These are phyloP conservation scores for Thielaviopsis musarum DNA, from an alignment of 2,329 filamentous ascomycete species.

Conservation along the genomic window DNA sequence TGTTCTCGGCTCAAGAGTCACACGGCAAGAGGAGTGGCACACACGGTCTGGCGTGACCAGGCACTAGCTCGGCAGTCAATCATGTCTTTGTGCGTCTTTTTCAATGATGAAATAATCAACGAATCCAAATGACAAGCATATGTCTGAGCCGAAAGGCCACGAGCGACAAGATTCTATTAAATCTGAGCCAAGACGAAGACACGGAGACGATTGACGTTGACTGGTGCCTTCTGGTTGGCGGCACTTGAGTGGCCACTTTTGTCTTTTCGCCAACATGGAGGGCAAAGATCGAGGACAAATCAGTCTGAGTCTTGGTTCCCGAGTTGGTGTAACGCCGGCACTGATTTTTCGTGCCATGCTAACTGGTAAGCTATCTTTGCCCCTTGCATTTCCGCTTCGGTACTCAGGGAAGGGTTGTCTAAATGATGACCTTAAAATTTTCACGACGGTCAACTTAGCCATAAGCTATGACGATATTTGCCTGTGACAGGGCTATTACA, in stretches of 20 bases:
- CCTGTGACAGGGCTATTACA: conserved; percentile 27
- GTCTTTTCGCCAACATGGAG: neutral
- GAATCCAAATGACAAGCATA: conserved; percentile 83
- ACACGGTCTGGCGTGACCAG: neutral
- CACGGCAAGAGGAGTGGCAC: neutral
- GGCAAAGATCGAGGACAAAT: neutral
- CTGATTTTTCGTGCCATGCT: neutral
- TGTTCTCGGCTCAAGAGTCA: neutral
- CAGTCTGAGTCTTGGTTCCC: neutral
- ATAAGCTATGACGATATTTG: conserved; percentile 29
- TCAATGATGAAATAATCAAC: conserved; percentile 33
- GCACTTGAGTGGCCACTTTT: neutral
- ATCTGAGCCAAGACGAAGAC: conserved; percentile 7
- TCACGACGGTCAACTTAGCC: conserved; percentile 34
- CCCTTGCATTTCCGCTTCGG: neutral
- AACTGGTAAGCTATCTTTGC: conserved; percentile 4
- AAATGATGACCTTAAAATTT: conserved; percentile 26
- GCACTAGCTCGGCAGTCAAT: neutral
- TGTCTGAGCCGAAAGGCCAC: conserved; percentile 59
- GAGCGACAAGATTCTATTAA: conserved; percentile 11
- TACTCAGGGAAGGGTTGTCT: neutral
- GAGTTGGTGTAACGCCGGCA: neutral
- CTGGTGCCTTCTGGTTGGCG: neutral
- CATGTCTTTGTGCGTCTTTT: neutral
- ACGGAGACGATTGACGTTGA: neutral